These are phyloP conservation scores for Leptomonas seymouri DNA, from an alignment of 208 protist genomes.

Conservation along the genomic window DNA sequence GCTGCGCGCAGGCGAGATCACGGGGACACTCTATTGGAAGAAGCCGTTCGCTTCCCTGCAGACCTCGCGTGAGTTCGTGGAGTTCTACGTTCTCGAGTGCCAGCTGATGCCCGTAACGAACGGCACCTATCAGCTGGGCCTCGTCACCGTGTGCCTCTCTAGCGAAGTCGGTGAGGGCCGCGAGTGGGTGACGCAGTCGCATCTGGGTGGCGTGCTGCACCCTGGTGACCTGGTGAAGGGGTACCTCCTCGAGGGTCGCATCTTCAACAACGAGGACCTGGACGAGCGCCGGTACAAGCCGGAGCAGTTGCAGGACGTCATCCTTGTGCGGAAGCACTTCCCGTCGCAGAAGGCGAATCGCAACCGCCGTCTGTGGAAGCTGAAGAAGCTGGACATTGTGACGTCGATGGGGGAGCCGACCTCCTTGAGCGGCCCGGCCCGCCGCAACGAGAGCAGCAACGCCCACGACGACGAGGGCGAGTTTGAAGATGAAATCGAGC, in stretches of 20 bases:
- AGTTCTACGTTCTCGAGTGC: constrained; percentile 97
- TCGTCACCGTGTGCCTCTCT: constrained; percentile 95
- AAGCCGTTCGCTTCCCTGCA: constrained; percentile 91
- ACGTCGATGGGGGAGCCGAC: constrained; percentile 56
- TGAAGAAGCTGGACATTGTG: constrained; percentile 83
- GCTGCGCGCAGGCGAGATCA: constrained; percentile 93
- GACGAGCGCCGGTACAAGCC: constrained; percentile 70
- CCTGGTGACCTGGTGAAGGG: constrained; percentile 95
- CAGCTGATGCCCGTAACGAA: constrained; percentile 78
- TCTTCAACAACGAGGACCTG: constrained; percentile 93
- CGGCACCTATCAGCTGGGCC: constrained; percentile 87
- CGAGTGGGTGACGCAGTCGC: constrained; percentile 91
- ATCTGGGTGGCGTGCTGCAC: constrained; percentile 94
- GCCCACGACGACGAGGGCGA: constrained; percentile 65
- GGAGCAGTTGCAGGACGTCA: constrained; percentile 88
- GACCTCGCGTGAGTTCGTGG: constrained; percentile 84
- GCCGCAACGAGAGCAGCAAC: constrained; percentile 17
- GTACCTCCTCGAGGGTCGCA: constrained; percentile 90
- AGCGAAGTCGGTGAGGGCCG: constrained; percentile 96
- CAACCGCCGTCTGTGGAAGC: constrained; percentile 73
- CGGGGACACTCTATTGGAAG: constrained; percentile 93
- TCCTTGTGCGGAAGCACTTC: constrained; percentile 95
- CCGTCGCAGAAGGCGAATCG: constrained; percentile 74
- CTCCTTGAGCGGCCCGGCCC: constrained; percentile 19
- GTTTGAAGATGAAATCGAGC: constrained; percentile 91